Base-by-base conservation (phyloP, 1,284 basidiomycete species). In the Fomitopsis palustris region DNA sequence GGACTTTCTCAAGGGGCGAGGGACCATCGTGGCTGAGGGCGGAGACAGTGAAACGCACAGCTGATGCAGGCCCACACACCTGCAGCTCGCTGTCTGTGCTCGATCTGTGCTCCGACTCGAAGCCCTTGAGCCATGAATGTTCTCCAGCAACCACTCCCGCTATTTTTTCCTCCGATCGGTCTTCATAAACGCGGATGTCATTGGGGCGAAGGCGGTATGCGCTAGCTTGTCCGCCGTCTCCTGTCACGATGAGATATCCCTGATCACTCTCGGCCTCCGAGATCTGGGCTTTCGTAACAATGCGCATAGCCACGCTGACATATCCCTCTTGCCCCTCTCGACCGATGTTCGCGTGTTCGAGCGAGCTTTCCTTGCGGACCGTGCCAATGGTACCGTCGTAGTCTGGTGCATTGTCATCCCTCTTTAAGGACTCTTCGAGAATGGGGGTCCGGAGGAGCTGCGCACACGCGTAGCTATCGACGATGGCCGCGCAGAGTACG, bases 361-460 rank as follows among this genome's bases (percentile, higher is more conserved):
- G 45, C 45, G 17, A 27, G 45, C 12, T 10, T 21, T 2, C 45
- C 23, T 27, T 12, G 2, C 41, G 38, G 27, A 55, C 21, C 8
- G 31, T 52, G 1, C 53, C 57, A 21, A 55, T 29, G 7, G 42
- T 17, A 14, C 57, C 57, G 19, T 54, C 39, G 47, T 31, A 57
- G 4, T n/a, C 1, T 19, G 25, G 49, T 9, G 10, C 4, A n/a
- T n/a, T n/a, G n/a, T n/a, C n/a, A n/a, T n/a, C n/a, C n/a, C 7
- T 4, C 10, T 42, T 8, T 7, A 23, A 4, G 14, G 57, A 41
- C 45, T 59, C 57, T n/a, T 54, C 35, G 9, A 59, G n/a, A 1
- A 59, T 59, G 5, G 42, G 57, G 16, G 57, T 59, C 51, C 57
- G 19, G 1, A 59, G 57, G 3, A 59, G 19, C 25, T 59, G 39